These are phyloP conservation scores for Aegilops speltoides DNA, from an alignment of 176 grass and related monocot genomes.

Conservation along the genomic window DNA sequence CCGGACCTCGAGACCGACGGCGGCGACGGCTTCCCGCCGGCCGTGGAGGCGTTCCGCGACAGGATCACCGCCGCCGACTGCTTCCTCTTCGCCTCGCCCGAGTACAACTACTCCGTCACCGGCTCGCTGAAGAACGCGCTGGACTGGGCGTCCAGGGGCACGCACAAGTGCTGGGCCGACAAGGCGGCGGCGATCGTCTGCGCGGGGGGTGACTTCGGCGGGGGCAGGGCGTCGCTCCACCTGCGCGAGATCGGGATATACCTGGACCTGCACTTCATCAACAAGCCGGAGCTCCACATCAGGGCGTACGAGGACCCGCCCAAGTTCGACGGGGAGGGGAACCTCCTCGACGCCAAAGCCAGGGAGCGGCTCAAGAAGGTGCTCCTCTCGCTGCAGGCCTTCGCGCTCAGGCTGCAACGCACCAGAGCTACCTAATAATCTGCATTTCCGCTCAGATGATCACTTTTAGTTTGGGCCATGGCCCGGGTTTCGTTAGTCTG, in stretches of 20 bases:
- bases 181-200: conserved; percentile 52
- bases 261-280: conserved; percentile 77
- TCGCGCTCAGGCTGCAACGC: not conserved
- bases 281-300: conserved; percentile 68
- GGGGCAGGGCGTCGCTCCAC: conserved; percentile 41
- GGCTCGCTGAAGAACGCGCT: conserved; percentile 72
- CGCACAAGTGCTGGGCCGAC: conserved; percentile 45
- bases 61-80: conserved; percentile 57
- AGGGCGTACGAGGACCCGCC: conserved; percentile 18
- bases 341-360: conserved; percentile 43
- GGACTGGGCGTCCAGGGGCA: conserved; percentile 63
- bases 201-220: conserved; percentile 45
- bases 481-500: too few relatives aligned
- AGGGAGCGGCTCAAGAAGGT: conserved; percentile 51
- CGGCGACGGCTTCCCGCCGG: conserved; percentile 41
- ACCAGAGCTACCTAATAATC: not conserved
- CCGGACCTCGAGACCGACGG: conserved; percentile 69
- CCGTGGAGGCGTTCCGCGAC: conserved; percentile 73
- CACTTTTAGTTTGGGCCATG: too few relatives aligned
- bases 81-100: conserved; percentile 77
- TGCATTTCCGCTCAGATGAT: too few relatives aligned
- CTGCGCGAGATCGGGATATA: conserved; percentile 59
- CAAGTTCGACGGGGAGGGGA: conserved; percentile 47
- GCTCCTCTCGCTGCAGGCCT: conserved; percentile 33
- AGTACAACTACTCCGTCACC: conserved; percentile 92